These are phyloP conservation scores for Eucalyptus pauciflora DNA, from an alignment of 345 rosid species.

Conservation along the genomic window DNA sequence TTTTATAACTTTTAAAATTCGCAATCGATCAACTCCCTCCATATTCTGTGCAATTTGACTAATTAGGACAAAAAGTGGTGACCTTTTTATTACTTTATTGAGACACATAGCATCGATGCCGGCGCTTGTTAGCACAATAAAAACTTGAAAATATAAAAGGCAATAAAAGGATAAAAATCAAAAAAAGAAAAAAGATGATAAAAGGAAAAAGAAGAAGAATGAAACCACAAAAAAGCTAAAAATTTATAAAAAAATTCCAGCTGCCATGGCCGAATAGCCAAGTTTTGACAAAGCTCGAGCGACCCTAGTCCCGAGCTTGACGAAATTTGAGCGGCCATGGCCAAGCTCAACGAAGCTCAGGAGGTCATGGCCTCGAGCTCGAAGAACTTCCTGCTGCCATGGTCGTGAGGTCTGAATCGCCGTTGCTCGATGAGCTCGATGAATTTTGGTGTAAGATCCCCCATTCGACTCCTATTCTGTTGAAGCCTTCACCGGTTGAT, in stretches of 20 bases:
- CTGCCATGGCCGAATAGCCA: neutral
- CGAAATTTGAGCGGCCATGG: neutral
- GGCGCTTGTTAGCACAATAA: neutral
- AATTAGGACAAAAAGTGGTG: neutral
- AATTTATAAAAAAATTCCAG: neutral
- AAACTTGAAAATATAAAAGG: neutral
- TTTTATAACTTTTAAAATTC: too few species aligned
- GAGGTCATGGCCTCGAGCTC: neutral
- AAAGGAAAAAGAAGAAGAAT: too few species aligned
- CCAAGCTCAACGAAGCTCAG: neutral
- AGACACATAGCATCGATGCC: neutral
- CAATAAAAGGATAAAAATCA: too few species aligned
- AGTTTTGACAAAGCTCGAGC: neutral
- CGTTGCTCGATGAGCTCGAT: neutral
- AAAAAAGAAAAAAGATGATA: too few species aligned
- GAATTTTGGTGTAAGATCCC: neutral
- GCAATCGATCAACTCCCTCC: neutral
- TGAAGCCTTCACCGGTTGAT: neutral
- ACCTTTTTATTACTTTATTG: neutral
- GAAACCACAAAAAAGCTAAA: neutral
- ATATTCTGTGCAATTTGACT: neutral
- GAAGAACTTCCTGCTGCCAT: neutral
- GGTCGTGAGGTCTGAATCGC: neutral
- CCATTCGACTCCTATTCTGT: neutral
- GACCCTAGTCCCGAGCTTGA: neutral